phyloP scores from a whole-genome alignment of 257 asterid species.

The Fraxinus quadrangulata region DNA sequence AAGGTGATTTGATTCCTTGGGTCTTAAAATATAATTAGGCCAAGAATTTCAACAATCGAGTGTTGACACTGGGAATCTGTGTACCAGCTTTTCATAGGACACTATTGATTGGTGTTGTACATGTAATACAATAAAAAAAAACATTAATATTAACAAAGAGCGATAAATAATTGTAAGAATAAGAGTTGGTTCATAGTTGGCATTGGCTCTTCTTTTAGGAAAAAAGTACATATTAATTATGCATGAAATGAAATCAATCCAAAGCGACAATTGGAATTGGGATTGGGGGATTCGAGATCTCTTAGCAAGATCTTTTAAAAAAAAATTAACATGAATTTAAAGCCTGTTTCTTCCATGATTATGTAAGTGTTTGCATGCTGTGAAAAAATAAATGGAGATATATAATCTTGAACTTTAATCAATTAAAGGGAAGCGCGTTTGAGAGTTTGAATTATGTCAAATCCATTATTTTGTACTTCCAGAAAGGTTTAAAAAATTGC shows the following conservation, averaged over 20 bases:
- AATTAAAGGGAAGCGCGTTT: slow-evolving; percentile 44
- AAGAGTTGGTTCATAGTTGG: slow-evolving; percentile 60
- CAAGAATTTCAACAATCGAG: slow-evolving; percentile 37
- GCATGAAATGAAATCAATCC: slow-evolving; percentile 32
- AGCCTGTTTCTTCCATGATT: slow-evolving; percentile 25
- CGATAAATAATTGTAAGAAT: slow-evolving; percentile 23
- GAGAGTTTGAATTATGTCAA: slow-evolving; percentile 41
- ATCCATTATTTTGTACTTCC: slow-evolving; percentile 29
- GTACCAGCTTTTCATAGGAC: slow-evolving; percentile 6
- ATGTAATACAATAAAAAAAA: slow-evolving; percentile 9
- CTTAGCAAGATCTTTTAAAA: slow-evolving; percentile 29
- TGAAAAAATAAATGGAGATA: too few relatives aligned
- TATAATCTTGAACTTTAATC: slow-evolving; percentile 35
- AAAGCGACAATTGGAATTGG: slow-evolving; percentile 39
- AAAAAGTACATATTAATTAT: slow-evolving; percentile 17
- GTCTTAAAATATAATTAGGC: slow-evolving; percentile 33
- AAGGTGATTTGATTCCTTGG: slow-evolving; percentile 53
- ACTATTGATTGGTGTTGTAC: slow-evolving; percentile 45
- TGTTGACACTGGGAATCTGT: slow-evolving; percentile 32
- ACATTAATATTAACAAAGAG: background rate
- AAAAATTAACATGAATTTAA: background rate
- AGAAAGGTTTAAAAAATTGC: slow-evolving; percentile 27
- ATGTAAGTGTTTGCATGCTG: too few relatives aligned
- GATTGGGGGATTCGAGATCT: slow-evolving; percentile 43
- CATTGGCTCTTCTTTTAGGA: slow-evolving; percentile 51